phyloP scores from a whole-genome alignment of 345 rosid genomes.

The Reutealis trisperma region DNA sequence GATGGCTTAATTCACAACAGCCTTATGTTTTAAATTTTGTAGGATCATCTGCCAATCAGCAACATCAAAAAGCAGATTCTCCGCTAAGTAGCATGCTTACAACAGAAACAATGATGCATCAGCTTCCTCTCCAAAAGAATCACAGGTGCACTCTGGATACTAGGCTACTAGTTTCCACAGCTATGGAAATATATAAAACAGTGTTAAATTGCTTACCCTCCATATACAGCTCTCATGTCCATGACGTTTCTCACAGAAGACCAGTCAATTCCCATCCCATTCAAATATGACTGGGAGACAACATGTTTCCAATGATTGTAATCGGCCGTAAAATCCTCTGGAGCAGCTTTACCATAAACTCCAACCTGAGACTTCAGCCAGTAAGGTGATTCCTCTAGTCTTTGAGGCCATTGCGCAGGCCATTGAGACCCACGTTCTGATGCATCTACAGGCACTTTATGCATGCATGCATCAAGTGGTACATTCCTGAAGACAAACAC shows the following conservation, averaged over 20 bases:
- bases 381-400: slow-evolving; percentile 79
- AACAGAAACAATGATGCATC: background rate
- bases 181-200: background rate
- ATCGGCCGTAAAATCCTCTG: slow-evolving; percentile 83
- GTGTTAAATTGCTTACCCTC: slow-evolving; percentile 59
- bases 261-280: slow-evolving; percentile 89
- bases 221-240: slow-evolving; percentile 95
- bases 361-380: slow-evolving; percentile 84
- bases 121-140: background rate
- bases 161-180: background rate
- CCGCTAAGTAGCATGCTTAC: background rate
- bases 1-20: background rate
- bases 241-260: slow-evolving; percentile 69
- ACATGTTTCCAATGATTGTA: slow-evolving; percentile 86
- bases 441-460: slow-evolving; percentile 63
- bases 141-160: background rate
- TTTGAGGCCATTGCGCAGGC: slow-evolving; percentile 93
- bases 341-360: slow-evolving; percentile 89
- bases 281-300: slow-evolving; percentile 76
- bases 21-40: background rate
- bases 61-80: background rate
- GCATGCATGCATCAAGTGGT: slow-evolving; percentile 89
- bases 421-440: slow-evolving; percentile 80
- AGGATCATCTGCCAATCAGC: background rate
- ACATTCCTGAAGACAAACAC: slow-evolving; percentile 60